Evolutionary conservation across 257 asterid genomes (phyloP).

Genomic region (Nicotiana benthamiana): DNA sequence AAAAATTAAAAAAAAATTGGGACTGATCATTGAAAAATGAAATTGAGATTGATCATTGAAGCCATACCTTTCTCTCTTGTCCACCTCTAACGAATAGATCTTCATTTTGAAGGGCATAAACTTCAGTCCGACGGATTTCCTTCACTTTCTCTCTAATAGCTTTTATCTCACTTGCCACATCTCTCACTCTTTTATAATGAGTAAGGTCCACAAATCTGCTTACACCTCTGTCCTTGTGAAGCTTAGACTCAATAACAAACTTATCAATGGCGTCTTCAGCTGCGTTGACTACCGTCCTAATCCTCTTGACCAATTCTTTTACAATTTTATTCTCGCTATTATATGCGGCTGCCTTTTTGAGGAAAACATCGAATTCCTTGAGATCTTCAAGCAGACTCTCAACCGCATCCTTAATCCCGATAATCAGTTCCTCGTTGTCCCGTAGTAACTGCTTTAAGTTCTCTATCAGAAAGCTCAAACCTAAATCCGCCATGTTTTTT

Average conservation of each 20-base stretch:
- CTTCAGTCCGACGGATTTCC: not conserved
- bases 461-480: not conserved
- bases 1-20: too few species aligned
- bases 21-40: too few species aligned
- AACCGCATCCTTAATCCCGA: not conserved
- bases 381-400: not conserved
- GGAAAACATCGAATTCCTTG: slow-evolving; percentile 4
- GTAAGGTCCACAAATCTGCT: not conserved
- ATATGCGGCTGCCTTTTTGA: not conserved
- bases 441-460: slow-evolving; percentile 31
- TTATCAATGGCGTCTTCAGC: slow-evolving; percentile 27
- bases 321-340: not conserved
- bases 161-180: not conserved
- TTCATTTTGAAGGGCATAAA: not conserved
- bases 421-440: not conserved
- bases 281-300: slow-evolving; percentile 10
- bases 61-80: slow-evolving; percentile 4
- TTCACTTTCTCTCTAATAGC: not conserved
- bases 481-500: not conserved
- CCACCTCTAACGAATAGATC: not conserved
- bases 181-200: not conserved
- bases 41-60: not conserved
- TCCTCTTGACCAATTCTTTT: not conserved
- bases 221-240: slow-evolving; percentile 1
- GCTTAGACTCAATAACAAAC: slow-evolving; percentile 6